phyloP scores from a whole-genome alignment of 1,284 basidiomycete genomes.

The Trametes polyzona region DNA sequence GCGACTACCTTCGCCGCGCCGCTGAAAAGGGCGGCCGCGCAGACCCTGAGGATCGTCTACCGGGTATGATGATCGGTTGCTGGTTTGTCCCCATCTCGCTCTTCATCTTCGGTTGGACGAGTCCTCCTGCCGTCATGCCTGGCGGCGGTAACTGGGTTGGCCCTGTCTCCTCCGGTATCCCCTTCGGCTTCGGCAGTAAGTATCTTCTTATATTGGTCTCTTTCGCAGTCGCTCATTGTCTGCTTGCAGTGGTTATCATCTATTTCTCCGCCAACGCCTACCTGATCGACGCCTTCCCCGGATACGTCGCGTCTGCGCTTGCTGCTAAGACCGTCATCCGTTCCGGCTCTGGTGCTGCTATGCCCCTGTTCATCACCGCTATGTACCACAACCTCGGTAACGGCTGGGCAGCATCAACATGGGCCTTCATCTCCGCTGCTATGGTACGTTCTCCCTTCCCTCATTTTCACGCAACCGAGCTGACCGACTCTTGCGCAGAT shows the following conservation, averaged over 20 bases:
- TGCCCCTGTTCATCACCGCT: constrained; percentile 65
- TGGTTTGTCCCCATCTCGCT: constrained; percentile 46
- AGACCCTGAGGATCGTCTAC: constrained; percentile 55
- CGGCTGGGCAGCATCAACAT: constrained; percentile 52
- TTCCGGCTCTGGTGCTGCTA: constrained; percentile 65
- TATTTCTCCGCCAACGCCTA: constrained; percentile 49
- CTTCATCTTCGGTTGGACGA: constrained; percentile 50
- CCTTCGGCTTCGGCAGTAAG: constrained; percentile 51
- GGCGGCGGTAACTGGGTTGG: constrained; percentile 46
- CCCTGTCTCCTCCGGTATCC: constrained; percentile 49
- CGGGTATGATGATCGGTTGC: constrained; percentile 51
- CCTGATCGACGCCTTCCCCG: constrained; percentile 63
- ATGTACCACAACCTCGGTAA: constrained; percentile 55
- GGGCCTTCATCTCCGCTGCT: constrained; percentile 44
- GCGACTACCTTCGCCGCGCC: constrained; percentile 41
- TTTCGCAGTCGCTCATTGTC: neutral
- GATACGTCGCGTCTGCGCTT: constrained; percentile 72
- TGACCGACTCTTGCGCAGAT: constrained; percentile 26
- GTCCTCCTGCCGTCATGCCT: constrained; percentile 34
- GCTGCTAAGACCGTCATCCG: constrained; percentile 74
- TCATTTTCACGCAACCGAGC: constrained; percentile 38
- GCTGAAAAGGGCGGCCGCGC: constrained; percentile 47
- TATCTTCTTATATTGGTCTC: neutral
- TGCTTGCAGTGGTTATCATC: constrained; percentile 29
- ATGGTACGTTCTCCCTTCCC: constrained; percentile 41